Percentiles rank a stretch among this genome's conserved stretches.
phyloP scores from a whole-genome alignment of 1,284 basidiomycete genomes.

The Moesziomyces parantarcticus region DNA sequence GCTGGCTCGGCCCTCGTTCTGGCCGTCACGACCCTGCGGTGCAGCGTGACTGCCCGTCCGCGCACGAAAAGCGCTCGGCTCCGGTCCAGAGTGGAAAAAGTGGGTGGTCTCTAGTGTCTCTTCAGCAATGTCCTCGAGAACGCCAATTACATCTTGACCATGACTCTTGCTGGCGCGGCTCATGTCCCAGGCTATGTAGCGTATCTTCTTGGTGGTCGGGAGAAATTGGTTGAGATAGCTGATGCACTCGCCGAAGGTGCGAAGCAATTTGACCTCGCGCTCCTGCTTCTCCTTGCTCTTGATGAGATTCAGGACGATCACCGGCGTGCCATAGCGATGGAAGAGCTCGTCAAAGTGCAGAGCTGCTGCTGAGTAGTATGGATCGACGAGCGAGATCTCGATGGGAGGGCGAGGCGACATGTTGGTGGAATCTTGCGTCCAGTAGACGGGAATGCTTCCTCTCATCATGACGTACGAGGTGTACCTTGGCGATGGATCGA shows the following conservation, averaged over 20 bases:
- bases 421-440: slow-evolving; percentile 91
- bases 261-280: slow-evolving; percentile 90
- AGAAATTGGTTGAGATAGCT: slow-evolving; percentile 95
- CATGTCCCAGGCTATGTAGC: slow-evolving; percentile 96
- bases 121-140: slow-evolving; percentile 93
- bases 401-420: slow-evolving; percentile 94
- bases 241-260: slow-evolving; percentile 92
- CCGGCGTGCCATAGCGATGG: slow-evolving; percentile 86
- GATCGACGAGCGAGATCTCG: slow-evolving; percentile 88
- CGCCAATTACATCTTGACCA: slow-evolving; percentile 93
- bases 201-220: slow-evolving; percentile 80
- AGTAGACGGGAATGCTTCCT: slow-evolving; percentile 94
- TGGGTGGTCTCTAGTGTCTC: slow-evolving; percentile 89
- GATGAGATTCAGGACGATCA: slow-evolving; percentile 95
- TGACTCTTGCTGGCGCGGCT: slow-evolving; percentile 74
- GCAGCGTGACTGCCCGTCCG: not conserved
- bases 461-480: slow-evolving; percentile 97
- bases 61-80: slow-evolving; percentile 44
- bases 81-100: slow-evolving; percentile 82
- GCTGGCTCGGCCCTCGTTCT: not conserved
- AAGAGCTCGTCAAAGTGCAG: slow-evolving; percentile 94
- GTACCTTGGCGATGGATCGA: slow-evolving; percentile 76
- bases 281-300: slow-evolving; percentile 74
- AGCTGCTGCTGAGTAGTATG: slow-evolving; percentile 92
- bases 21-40: not conserved